Conservation (phyloP, 805 yeast species). For the Kregervanrija delftensis region DNA sequence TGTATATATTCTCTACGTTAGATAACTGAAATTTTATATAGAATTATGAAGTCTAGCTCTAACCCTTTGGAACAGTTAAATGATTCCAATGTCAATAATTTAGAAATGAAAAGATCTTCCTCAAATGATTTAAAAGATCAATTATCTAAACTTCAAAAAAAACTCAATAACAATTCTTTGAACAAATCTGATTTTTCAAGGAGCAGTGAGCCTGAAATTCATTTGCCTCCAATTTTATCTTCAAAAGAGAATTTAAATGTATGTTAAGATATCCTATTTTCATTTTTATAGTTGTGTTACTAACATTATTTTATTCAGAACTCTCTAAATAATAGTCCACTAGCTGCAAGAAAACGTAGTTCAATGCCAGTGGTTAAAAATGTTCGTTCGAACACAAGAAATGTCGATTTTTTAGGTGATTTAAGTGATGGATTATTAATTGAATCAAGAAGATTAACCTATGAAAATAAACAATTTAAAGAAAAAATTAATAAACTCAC, state of each 20-base stretch:
- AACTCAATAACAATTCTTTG: conserved; percentile 5
- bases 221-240: conserved; percentile 13
- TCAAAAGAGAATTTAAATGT: not conserved
- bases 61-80: no score
- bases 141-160: conserved; percentile 36
- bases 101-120: conserved; percentile 10
- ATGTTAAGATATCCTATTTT: no score
- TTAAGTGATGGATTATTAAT: conserved; percentile 62
- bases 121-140: conserved; percentile 34
- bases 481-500: conserved; percentile 33
- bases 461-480: conserved; percentile 50
- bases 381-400: conserved; percentile 16
- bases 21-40: no score
- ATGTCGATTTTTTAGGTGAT: conserved; percentile 67
- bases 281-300: no score
- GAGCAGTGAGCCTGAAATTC: conserved; percentile 12
- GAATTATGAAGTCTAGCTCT: no score
- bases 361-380: no score
- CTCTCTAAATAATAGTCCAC: no score
- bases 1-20: no score
- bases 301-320: no score
- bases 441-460: conserved; percentile 64
- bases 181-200: conserved; percentile 4
- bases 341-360: no score
- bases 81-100: no score